Percentiles rank a stretch among this genome's conserved stretches.
phyloP scores from a whole-genome alignment of 1,284 basidiomycete species.

The Tremellales sp. region DNA sequence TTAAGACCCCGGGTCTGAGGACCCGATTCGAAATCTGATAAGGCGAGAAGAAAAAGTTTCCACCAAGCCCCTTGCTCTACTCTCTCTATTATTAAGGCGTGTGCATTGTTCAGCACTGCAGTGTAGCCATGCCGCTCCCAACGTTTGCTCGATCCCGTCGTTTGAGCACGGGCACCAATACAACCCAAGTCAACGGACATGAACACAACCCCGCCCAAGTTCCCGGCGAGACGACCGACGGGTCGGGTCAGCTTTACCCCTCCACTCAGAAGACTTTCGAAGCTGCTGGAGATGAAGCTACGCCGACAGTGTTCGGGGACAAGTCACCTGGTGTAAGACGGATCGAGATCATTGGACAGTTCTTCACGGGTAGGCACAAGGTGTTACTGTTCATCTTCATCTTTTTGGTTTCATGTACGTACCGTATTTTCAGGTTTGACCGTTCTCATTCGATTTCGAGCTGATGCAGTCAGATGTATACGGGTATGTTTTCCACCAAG shows the following conservation, averaged over 20 bases:
- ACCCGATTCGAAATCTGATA: too few species aligned
- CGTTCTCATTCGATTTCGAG: not conserved
- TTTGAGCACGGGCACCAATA: not conserved
- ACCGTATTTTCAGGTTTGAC: not conserved
- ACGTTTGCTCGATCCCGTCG: too few species aligned
- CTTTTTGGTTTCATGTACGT: slow-evolving; percentile 44
- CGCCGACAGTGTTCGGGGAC: slow-evolving; percentile 24
- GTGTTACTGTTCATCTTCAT: slow-evolving; percentile 43
- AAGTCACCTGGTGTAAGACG: slow-evolving; percentile 40
- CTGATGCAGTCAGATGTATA: not conserved
- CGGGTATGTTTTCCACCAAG: not conserved
- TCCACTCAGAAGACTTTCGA: not conserved
- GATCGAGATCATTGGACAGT: slow-evolving; percentile 42
- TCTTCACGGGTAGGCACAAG: slow-evolving; percentile 31
- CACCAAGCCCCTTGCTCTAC: too few species aligned
- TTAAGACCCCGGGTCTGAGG: too few species aligned
- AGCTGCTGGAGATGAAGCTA: not conserved
- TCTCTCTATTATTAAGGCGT: too few species aligned
- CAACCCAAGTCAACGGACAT: not conserved
- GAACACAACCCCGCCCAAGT: not conserved
- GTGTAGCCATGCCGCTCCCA: too few species aligned
- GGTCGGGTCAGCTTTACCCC: not conserved
- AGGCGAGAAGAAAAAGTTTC: too few species aligned
- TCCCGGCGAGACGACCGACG: not conserved
- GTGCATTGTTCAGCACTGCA: too few species aligned